A percentile compares a stretch with the other conserved stretches of the same genome.
These are phyloP conservation scores for Pachysandra terminalis DNA, from an alignment of 164 flowering plant species.

Conservation along the genomic window DNA sequence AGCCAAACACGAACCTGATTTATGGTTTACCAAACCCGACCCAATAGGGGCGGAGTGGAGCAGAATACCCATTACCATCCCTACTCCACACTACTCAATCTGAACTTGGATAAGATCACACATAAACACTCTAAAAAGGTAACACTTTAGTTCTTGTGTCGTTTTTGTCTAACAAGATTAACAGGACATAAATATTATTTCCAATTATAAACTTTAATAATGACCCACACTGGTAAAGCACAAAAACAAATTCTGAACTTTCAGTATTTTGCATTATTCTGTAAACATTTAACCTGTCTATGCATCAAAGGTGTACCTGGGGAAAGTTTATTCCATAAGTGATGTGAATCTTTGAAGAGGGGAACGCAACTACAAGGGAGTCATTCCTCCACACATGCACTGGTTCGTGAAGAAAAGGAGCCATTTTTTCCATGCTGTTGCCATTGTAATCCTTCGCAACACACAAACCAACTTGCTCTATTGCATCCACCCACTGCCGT, in stretches of 20 bases:
- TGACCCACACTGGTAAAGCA: not conserved
- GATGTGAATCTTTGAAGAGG: slow-evolving; percentile 40
- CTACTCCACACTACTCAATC: no score
- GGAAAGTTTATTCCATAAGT: slow-evolving; percentile 81
- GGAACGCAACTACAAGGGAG: slow-evolving; percentile 74
- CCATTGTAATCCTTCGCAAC: slow-evolving; percentile 52
- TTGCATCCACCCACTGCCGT: slow-evolving; percentile 73
- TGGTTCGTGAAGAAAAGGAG: slow-evolving; percentile 60
- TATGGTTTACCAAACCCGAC: no score
- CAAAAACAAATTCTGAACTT: not conserved
- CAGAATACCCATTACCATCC: no score
- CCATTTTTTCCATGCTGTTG: slow-evolving; percentile 48
- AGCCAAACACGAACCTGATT: no score
- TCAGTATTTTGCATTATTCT: not conserved
- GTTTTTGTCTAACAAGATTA: not conserved
- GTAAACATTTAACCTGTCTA: not conserved
- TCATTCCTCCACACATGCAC: slow-evolving; percentile 60
- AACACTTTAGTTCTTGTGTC: not conserved
- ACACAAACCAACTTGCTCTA: slow-evolving; percentile 55
- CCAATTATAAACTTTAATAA: no score
- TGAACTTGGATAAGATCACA: not conserved
- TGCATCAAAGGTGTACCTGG: slow-evolving; percentile 42
- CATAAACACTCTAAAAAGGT: not conserved
- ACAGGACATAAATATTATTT: no score
- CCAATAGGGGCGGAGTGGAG: no score